Percentiles rank a stretch among this genome's conserved stretches.
Conservation (phyloP, 163 green algal species). For the Scenedesmus sp. region DNA sequence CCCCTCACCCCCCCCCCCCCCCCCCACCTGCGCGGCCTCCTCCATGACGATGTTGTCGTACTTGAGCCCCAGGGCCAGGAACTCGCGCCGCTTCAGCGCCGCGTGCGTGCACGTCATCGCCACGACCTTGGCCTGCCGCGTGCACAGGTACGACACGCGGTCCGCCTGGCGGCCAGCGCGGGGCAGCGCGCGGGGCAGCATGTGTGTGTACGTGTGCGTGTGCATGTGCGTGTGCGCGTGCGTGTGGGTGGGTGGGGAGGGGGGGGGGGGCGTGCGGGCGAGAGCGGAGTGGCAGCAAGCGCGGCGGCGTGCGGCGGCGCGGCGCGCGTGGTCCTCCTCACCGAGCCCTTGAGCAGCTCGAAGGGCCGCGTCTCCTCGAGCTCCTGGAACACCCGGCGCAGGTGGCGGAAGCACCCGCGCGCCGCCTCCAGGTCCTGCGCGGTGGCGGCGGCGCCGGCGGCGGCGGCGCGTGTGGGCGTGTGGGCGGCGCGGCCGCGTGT, state of each 20-base stretch:
- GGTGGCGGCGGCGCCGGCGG: no score
- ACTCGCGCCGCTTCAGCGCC: conserved; percentile 96
- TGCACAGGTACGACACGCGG: conserved; percentile 92
- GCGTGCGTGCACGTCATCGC: conserved; percentile 99
- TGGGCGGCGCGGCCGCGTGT: neutral
- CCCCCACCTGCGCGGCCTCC: conserved; percentile 85
- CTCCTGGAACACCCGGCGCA: conserved; percentile 90
- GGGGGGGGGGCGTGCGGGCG: no score
- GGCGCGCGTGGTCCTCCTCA: conserved; percentile 58
- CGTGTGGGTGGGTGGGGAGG: no score
- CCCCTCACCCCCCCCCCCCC: no score
- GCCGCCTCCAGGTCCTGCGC: conserved; percentile 72
- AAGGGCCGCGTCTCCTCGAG: conserved; percentile 98
- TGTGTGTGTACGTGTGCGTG: no score
- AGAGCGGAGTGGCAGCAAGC: neutral
- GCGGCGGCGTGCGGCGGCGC: conserved; percentile 70
- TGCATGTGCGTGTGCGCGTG: no score
- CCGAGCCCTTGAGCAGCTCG: conserved; percentile 92
- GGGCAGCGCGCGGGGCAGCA: neutral
- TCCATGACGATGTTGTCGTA: conserved; percentile 99
- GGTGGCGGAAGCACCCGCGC: conserved; percentile 88
- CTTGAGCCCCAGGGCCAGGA: conserved; percentile 94
- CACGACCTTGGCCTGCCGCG: conserved; percentile 96
- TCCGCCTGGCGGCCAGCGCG: conserved; percentile 59
- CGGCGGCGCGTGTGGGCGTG: no score